These are phyloP conservation scores for Echeveria elegans DNA, from an alignment of 164 flowering plant species.

Conservation along the genomic window DNA sequence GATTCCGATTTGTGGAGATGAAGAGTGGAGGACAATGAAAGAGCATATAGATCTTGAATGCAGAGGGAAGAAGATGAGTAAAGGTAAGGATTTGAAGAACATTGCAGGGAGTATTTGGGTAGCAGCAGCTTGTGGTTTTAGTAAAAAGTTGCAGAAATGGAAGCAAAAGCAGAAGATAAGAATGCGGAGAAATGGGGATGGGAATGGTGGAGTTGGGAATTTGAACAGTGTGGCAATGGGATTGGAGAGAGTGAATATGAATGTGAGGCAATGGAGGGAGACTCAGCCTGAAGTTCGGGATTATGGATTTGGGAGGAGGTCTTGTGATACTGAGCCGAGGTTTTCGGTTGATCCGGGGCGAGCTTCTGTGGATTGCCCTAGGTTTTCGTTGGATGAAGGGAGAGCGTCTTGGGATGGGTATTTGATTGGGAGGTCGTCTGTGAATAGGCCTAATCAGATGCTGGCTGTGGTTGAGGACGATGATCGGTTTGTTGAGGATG, in stretches of 20 bases:
- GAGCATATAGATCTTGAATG: conserved; percentile 78
- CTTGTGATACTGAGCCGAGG: conserved; percentile 51
- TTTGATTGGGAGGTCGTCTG: conserved; percentile 35
- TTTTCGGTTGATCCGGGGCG: conserved; percentile 28
- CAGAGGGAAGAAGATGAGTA: conserved; percentile 23
- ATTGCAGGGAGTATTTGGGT: conserved; percentile 43
- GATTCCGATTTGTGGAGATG: conserved; percentile 18
- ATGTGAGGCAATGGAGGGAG: conserved; percentile 34
- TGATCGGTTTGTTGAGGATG: conserved; percentile 7
- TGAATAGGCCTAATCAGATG: conserved; percentile 26
- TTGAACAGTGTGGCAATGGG: neutral
- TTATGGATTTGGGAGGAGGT: conserved; percentile 75
- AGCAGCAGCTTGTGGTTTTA: conserved; percentile 64
- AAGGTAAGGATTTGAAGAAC: conserved; percentile 42
- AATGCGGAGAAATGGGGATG: conserved; percentile 13
- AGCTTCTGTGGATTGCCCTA: conserved; percentile 39
- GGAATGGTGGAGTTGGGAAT: conserved; percentile 7
- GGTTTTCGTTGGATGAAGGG: conserved; percentile 74
- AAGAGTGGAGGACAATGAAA: conserved; percentile 65
- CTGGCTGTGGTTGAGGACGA: conserved; percentile 36
- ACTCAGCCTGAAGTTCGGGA: conserved; percentile 82
- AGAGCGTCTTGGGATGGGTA: conserved; percentile 97
- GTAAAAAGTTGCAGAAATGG: conserved; percentile 70
- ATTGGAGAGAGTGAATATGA: conserved; percentile 36
- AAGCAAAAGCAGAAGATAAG: conserved; percentile 43